Evolutionary conservation across 352 stramenopile genomes (phyloP), one percentile per base, ranked within the genome.

Genomic region (Pythium brachiatum): DNA sequence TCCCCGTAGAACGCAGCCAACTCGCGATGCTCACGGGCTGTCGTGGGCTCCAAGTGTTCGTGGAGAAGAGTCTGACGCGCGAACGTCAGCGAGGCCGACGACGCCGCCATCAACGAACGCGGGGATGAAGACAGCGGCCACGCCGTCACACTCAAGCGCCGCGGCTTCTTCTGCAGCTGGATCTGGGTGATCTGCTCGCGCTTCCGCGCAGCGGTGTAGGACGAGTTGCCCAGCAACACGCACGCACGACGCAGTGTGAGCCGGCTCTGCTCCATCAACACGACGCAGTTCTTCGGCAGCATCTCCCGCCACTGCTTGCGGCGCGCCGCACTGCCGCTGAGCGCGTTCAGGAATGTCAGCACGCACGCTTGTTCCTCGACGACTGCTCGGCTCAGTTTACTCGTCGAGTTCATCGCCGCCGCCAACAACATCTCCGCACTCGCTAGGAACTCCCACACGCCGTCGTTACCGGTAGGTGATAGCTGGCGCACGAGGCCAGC

Each of bases 241-340:
- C 79, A 88, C 15, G 70, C 71, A 29, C 76, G 78, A 48, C 76
- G 72, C 21, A 90, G 54, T 13, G 83, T 39, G 12, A 86, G 63
- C 2, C 81, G 79, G 58, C 72, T 88, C 20, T 86, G 79, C 57
- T 90, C 81, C 77, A 90, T 85, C 0, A 90, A 64, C 16, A 89
- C 67, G 13, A 83, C 76, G 36, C 60, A 53, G 43, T 73, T 88
- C 6, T 57, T 65, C 16, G 81, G 81, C 26, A 90, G 74, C 23
- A 76, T 79, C 57, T 83, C 70, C 16, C 79, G 74, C 81, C 81
- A 90, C 29, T 76, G 72, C 54, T 78, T 79, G 44, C 73, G 76
- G 29, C 62, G 60, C 5, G 36, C 32, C 0, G 57, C 15, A 11
- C 36, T 69, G 8, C 56, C 57, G 23, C 79, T 90, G 20, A 90